Evolutionary conservation across 179 eudicot genomes (phyloP), one percentile per base, ranked within the genome.

Genomic region (Dionaea muscipula): DNA sequence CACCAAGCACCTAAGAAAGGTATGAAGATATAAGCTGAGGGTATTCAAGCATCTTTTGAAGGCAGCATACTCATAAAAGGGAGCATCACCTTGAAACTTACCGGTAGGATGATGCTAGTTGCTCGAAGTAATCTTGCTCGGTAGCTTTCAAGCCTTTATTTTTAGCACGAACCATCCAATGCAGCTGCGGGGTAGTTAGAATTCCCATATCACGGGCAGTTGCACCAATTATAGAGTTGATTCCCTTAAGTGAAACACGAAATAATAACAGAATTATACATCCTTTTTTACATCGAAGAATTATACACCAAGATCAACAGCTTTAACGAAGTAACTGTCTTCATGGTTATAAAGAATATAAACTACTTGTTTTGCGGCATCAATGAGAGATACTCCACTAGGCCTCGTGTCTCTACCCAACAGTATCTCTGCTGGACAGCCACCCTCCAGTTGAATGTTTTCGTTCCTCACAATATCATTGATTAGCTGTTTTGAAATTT

Each of bases 391-490:
- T 69, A 74, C 81, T 52, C 98, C 98, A 57, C 98, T 91, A 21
- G 98, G 98, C 71, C 96, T 79, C 7, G 98, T 87, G 67, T 91
- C 98, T 75, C 98, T 84, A 62, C 89, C 98, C 66, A 91, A 66
- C 31, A 91, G 63, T 20, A 91, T 59, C 70, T 77, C 84, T 6
- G 78, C 86, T 16, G 64, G 54, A 40, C 21, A 44, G 39, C 53
- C 68, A 66, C 72, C 79, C 43, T 71, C 82, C 63, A 84, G 63
- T 17, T 59, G 58, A 59, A 91, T 84, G 45, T 60, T 56, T 72
- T 87, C 94, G 81, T 87, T 82, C 59, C 71, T 76, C 57, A 73
- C 75, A 72, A 91, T 84, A 23, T 79, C 85, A 63, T 73, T 77
- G 39, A 91, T 71, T 66, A 87, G 60, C 98, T 91, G 86, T 65